Evolutionary conservation across 2,329 filamentous ascomycete species (phyloP), one percentile per base, ranked within the genome.

Genomic region (Macrophomina pseudophaseolina): DNA sequence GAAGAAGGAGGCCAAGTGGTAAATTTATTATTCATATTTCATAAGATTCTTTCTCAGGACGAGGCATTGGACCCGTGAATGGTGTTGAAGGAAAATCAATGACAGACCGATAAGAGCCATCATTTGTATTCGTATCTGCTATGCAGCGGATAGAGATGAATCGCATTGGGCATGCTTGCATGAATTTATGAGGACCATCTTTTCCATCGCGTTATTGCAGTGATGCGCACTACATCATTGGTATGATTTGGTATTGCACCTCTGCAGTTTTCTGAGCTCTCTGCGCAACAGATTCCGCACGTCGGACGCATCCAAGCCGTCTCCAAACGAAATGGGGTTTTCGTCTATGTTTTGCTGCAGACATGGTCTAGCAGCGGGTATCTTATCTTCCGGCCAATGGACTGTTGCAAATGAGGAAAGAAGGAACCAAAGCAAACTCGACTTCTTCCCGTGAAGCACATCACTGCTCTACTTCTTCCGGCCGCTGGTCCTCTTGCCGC

Each of bases 1-100:
- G 64, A 62, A 40, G 33, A 66, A 62, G 64, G 64, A 66, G 64
- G 64, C 64, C 28, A 66, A 66, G 54, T 66, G 64, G 64, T 66
- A 66, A 9, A 62, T 28, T 33, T 32, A 16, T 9, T 23, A 48
- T 16, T 23, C 3, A 2, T 8, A 23, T 38, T 33, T 33, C 33
- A 28, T 30, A n/a, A 14, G 40, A 40, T 38, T 7, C 23, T 23
- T 23, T 23, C 23, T 23, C 23, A 23, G 23, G 23, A 23, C 23
- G 23, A 23, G 23, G 23, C 23, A 23, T 23, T 23, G 23, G 23
- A 23, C 23, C 23, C 23, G 23, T 23, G 23, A 23, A 23, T 23
- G 23, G 23, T 23, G 23, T 12, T 8, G 35, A 38, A 38, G 35
- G 35, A 38, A 38, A 23, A 23, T 23, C 23, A 23, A 38, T 12